Percentiles rank a stretch among this genome's conserved stretches.
Evolutionary conservation across 495 filamentous ascomycete genomes (phyloP).

Genomic region (Penicillium coffeae): DNA sequence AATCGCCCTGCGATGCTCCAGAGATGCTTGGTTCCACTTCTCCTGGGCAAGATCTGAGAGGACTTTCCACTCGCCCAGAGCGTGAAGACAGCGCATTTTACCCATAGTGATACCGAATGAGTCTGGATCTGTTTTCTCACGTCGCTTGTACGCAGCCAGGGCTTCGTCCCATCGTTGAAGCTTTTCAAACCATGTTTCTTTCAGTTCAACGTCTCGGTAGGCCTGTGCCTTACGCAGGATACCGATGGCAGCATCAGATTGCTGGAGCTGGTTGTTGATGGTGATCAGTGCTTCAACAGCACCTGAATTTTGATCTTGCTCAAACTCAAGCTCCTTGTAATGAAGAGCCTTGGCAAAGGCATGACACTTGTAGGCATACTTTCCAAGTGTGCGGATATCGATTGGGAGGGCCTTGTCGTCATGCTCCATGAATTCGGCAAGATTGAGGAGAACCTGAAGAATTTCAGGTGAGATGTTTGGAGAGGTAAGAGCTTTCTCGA

Average conservation of each 20-base stretch:
- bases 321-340: constrained; percentile 97
- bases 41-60: constrained; percentile 83
- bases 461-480: constrained; percentile 93
- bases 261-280: constrained; percentile 97
- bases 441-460: constrained; percentile 87
- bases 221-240: constrained; percentile 91
- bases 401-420: constrained; percentile 98
- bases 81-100: constrained; percentile 98
- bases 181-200: constrained; percentile 99
- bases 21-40: constrained; percentile 82
- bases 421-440: constrained; percentile 99
- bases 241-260: constrained; percentile 95
- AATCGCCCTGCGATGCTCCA: constrained; percentile 81
- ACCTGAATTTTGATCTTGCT: constrained; percentile 92
- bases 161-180: constrained; percentile 98
- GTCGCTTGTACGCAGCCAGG: constrained; percentile 81
- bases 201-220: constrained; percentile 89
- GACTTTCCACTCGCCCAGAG: constrained; percentile 94
- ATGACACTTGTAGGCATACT: constrained; percentile 91
- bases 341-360: constrained; percentile 97
- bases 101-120: constrained; percentile 95
- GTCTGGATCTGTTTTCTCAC: constrained; percentile 64
- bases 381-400: constrained; percentile 87
- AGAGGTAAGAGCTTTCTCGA: constrained; percentile 90
- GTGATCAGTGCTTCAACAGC: constrained; percentile 96